Base-by-base conservation (phyloP, 208 protist genomes). In the Trypanosoma brucei region DNA sequence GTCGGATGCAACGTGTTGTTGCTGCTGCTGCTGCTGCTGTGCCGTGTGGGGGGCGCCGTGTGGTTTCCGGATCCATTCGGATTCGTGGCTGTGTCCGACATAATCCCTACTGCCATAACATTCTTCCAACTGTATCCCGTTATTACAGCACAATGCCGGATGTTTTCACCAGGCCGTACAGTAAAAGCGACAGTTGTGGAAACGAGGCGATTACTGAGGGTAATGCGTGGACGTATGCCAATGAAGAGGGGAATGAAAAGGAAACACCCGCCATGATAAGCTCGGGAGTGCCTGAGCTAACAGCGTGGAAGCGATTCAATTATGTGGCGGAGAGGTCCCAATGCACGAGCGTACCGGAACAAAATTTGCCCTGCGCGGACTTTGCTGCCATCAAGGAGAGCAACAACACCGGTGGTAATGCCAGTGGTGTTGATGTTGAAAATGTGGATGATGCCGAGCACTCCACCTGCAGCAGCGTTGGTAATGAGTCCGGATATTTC, bases 51-150 rank as follows among this genome's bases (percentile, higher is more conserved):
- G 22, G 22, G 22, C 22, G 22, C 22, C 22, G 22, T 22, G 22
- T 22, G 22, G 22, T 22, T 22, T 22, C 22, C 22, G 22, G 22
- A 22, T 22, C 22, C 22, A 22, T 22, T 22, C 22, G 22, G 22
- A 22, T 22, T 9, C 14, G 13, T 55, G 37, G 30, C 6, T 54
- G 48, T 53, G 51, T 50, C 42, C 6, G 8, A 4, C 77, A 88
- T 62, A 79, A 88, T 69, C 81, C 81, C 1, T 86, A 86, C 70
- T 54, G 52, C 34, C 59, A 59, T 52, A 65, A 75, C 37, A 56
- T 86, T 40, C 59, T 86, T 14, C 56, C 73, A 34, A 44, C 60
- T 8, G 62, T 63, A 45, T 55, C 40, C 4, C 80, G 74, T 13
- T 37, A 14, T 6, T 46, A 46, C 42, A 46, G 42, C 42, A 46